Base-by-base conservation (phyloP, 805 yeast species). In the Candida insectalens region DNA sequence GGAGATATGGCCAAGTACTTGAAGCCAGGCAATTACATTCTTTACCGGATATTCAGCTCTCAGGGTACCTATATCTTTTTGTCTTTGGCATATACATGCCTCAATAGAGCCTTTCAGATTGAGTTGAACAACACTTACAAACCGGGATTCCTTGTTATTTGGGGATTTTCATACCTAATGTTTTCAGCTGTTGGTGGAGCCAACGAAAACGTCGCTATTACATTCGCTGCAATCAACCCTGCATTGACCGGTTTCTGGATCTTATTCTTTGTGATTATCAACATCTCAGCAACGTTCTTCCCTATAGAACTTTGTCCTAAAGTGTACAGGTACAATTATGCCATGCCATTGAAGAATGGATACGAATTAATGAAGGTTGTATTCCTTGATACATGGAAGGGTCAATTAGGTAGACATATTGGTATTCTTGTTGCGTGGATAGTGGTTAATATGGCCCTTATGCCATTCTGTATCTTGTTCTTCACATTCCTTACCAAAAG, bases 161-260 rank as follows among this genome's bases (percentile, higher is more conserved):
- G 94, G 94, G 67, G 77, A 71, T 44, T 75, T 21, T 65, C 75
- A 6, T 83, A 61, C 51, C 45, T 83, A 32, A 70, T 83, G 5
- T 76, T 83, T 83, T 59, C 74, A 41, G 83, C 88, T 1, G 79
- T 81, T 25, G 94, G 94, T 38, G 72, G 80, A 28, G 76, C 79
- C 22, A 79, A 77, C 49, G 92, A 83, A 53, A 72, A 77, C 40
- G 57, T 69, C 44, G 74, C 76, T 1, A 49, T 74, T 52, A 20
- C 80, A 4, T 50, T 69, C 6, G 58, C 77, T 32, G 55, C 74
- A 5, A 36, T 61, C 12, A 63, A 65, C 33, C 89, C 92, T 1
- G 83, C 85, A 19, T 44, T 67, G 34, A 43, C 78, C 32, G 87
- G 88, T 0, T 71, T 79, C 46, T 80, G 88, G 85, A 50, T 82